Evolutionary conservation across 2,329 filamentous ascomycete genomes (phyloP).

Genomic region (Phyllosticta citriasiana): DNA sequence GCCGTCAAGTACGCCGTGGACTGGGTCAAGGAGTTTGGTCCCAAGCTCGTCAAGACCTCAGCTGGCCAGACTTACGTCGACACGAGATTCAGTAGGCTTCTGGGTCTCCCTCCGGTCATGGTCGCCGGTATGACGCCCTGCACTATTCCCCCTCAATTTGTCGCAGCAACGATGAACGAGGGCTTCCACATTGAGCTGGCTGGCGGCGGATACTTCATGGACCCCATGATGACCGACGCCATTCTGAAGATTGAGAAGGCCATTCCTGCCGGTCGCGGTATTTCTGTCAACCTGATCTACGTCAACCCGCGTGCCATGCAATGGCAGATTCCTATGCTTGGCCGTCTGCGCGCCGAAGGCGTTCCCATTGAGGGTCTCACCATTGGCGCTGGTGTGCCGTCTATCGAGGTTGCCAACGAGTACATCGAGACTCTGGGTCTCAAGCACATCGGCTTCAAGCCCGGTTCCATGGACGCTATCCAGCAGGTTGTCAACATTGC

Average conservation of each 20-base stretch:
- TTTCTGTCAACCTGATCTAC: constrained; percentile 45
- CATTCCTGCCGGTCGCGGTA: constrained; percentile 40
- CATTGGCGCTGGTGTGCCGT: constrained; percentile 40
- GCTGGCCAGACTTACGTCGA: constrained; percentile 85
- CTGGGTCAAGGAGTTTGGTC: constrained; percentile 96
- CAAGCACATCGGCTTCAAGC: constrained; percentile 40
- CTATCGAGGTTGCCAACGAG: constrained; percentile 37
- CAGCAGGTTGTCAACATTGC: constrained; percentile 39
- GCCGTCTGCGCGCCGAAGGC: constrained; percentile 36
- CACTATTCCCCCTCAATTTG: constrained; percentile 40
- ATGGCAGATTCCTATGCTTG: constrained; percentile 44
- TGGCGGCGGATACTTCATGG: constrained; percentile 42
- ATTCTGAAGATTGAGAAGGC: constrained; percentile 35
- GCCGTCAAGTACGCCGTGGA: constrained; percentile 91
- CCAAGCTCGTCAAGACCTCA: constrained; percentile 82
- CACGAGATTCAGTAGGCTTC: constrained; percentile 55
- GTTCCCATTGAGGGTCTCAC: constrained; percentile 39
- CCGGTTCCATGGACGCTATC: constrained; percentile 36
- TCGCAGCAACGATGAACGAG: constrained; percentile 44
- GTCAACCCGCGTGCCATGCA: constrained; percentile 42
- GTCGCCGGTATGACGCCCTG: constrained; percentile 41
- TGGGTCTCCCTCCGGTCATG: constrained; percentile 39
- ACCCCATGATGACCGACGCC: constrained; percentile 34
- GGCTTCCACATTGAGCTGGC: constrained; percentile 40
- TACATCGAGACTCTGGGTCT: constrained; percentile 49